These are phyloP conservation scores for Mycosphaerelloides madeirae DNA, from an alignment of 2,329 filamentous ascomycete genomes.

Conservation along the genomic window DNA sequence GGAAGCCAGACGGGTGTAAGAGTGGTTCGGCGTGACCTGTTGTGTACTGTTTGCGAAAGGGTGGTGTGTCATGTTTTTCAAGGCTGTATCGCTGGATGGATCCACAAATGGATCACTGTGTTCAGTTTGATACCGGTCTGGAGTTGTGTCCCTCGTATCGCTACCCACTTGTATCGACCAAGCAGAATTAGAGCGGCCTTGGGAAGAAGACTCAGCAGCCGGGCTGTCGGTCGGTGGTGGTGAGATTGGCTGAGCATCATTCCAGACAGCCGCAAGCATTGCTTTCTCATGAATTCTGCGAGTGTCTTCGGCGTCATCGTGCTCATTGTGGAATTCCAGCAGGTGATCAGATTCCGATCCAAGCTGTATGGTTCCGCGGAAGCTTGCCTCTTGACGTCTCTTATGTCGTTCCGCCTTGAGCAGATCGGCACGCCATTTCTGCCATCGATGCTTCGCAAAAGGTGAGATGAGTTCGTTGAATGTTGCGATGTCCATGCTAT, in stretches of 20 bases:
- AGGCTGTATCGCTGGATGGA: constrained; percentile 13
- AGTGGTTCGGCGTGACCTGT: constrained; percentile 16
- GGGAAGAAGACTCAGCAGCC: background rate
- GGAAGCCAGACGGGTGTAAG: background rate
- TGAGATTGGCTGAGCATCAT: constrained; percentile 33
- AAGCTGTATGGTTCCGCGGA: constrained; percentile 16
- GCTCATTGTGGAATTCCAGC: constrained; percentile 5
- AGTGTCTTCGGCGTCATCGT: constrained; percentile 24
- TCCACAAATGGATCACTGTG: constrained; percentile 26
- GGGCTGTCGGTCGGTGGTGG: constrained; percentile 26
- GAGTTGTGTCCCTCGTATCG: constrained; percentile 11
- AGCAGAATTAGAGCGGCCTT: background rate
- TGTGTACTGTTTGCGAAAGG: constrained; percentile 43
- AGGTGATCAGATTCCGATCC: constrained; percentile 20
- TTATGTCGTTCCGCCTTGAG: constrained; percentile 53
- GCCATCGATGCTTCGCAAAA: constrained; percentile 71
- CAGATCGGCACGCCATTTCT: constrained; percentile 71
- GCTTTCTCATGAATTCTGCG: constrained; percentile 37
- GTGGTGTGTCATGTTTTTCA: constrained; percentile 29
- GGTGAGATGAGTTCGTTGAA: constrained; percentile 76
- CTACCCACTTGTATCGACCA: constrained; percentile 1
- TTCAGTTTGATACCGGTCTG: constrained; percentile 18
- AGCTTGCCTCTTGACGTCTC: constrained; percentile 25
- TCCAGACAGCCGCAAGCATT: constrained; percentile 28
- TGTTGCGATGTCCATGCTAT: constrained; percentile 67